Conservation (phyloP, 2,329 filamentous ascomycete species). For the Fusarium kyushuense region DNA sequence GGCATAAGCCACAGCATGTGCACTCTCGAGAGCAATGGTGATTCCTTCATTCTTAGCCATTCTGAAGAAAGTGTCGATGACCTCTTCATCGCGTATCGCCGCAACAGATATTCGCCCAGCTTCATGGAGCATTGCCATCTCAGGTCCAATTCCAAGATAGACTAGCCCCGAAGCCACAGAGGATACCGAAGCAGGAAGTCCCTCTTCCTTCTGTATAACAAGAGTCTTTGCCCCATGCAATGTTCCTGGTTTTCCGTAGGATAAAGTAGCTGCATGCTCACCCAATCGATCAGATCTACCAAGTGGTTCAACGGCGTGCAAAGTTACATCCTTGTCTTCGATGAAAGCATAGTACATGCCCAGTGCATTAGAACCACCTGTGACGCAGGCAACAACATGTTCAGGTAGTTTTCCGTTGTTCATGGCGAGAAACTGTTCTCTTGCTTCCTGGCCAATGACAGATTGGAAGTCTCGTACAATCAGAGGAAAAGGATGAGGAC, state of each 20-base stretch:
- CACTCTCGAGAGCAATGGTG: slow-evolving; percentile 14
- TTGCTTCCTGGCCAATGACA: slow-evolving; percentile 8
- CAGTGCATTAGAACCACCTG: slow-evolving; percentile 15
- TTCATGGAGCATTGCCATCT: slow-evolving; percentile 17
- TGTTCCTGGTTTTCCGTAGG: slow-evolving; percentile 1
- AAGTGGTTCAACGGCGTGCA: slow-evolving; percentile 1
- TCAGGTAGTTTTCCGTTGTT: neutral
- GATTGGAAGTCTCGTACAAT: slow-evolving; percentile 24
- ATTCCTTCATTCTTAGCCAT: slow-evolving; percentile 9
- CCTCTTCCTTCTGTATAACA: neutral
- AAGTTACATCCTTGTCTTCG: neutral
- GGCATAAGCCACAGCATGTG: slow-evolving; percentile 13
- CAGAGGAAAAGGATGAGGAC: slow-evolving; percentile 12
- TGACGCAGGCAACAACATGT: slow-evolving; percentile 15
- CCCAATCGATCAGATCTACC: neutral
- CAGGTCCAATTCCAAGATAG: neutral
- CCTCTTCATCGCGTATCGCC: neutral
- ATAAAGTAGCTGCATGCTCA: slow-evolving; percentile 14
- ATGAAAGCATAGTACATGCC: slow-evolving; percentile 13
- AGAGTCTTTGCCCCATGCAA: slow-evolving; percentile 20
- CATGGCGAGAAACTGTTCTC: slow-evolving; percentile 4
- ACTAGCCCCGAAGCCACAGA: slow-evolving; percentile 12
- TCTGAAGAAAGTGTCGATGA: neutral
- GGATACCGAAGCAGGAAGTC: neutral
- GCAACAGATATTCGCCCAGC: neutral